Evolutionary conservation across 176 grass and related monocot species (phyloP).

Genomic region (Dendrocalamus sinicus): DNA sequence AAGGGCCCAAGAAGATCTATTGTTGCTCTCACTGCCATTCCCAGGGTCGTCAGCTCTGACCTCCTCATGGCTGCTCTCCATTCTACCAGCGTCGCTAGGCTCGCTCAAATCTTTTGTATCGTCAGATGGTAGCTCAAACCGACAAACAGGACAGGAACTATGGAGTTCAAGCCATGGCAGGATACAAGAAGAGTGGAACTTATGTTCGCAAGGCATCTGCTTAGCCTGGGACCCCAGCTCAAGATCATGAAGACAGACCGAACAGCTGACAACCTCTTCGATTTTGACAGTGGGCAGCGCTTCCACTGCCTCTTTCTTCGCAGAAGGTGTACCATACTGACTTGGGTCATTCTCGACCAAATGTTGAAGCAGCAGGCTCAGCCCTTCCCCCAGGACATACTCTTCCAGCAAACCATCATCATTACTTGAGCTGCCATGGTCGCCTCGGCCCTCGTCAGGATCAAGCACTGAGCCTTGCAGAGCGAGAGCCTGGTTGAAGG

Average conservation of each 20-base stretch:
- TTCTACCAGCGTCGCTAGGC: conserved; percentile 50
- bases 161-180: conserved; percentile 97
- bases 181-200: conserved; percentile 84
- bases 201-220: conserved; percentile 94
- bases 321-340: conserved; percentile 79
- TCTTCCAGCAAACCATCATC: conserved; percentile 66
- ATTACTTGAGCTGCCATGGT: conserved; percentile 43
- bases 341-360: conserved; percentile 79
- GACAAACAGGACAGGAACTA: conserved; percentile 89
- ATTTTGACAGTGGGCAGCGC: conserved; percentile 82
- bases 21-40: conserved; percentile 52
- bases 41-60: conserved; percentile 38
- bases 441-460: conserved; percentile 43
- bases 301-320: conserved; percentile 77
- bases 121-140: conserved; percentile 76
- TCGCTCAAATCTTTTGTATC: conserved; percentile 71
- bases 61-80: conserved; percentile 41
- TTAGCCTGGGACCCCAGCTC: conserved; percentile 71
- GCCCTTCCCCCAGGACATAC: conserved; percentile 75
- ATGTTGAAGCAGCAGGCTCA: conserved; percentile 88
- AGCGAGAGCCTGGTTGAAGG: conserved; percentile 88
- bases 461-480: conserved; percentile 67
- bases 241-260: conserved; percentile 93
- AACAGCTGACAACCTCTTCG: conserved; percentile 70
- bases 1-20: conserved; percentile 56